phyloP scores from a whole-genome alignment of 345 rosid genomes.

The Melastoma malabathricum region DNA sequence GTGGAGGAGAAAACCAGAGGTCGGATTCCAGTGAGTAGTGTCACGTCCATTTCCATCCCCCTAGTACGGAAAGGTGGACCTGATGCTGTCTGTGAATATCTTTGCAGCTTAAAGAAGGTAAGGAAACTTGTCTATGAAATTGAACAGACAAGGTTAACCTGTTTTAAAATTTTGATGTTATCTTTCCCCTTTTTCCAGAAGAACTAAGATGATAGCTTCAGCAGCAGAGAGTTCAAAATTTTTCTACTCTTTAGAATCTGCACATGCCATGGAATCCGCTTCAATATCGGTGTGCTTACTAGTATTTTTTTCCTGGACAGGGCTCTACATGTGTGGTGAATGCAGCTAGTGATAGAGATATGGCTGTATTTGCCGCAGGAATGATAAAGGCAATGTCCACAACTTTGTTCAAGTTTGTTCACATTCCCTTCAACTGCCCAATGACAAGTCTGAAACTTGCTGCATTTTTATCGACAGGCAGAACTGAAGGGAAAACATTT shows the following conservation, averaged over 20 bases:
- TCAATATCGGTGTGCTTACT: neutral
- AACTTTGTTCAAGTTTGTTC: conserved; percentile 5
- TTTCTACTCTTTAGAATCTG: too few relatives aligned
- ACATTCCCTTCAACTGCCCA: neutral
- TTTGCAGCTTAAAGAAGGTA: conserved; percentile 76
- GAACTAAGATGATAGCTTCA: too few relatives aligned
- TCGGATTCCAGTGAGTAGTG: conserved; percentile 45
- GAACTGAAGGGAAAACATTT: conserved; percentile 77
- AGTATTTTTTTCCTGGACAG: conserved; percentile 24
- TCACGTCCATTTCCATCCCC: conserved; percentile 64
- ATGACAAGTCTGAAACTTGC: neutral
- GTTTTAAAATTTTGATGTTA: too few relatives aligned
- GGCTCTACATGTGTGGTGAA: conserved; percentile 82
- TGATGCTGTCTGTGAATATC: conserved; percentile 67
- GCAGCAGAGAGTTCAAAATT: too few relatives aligned
- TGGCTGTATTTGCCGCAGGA: conserved; percentile 90
- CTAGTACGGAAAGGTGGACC: conserved; percentile 86
- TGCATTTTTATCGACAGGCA: conserved; percentile 37
- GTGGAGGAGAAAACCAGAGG: conserved; percentile 88
- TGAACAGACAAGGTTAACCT: too few relatives aligned
- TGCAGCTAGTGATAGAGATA: conserved; percentile 89
- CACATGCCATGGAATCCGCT: too few relatives aligned
- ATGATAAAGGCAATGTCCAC: conserved; percentile 64
- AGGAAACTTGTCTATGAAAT: neutral
- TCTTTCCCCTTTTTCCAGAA: too few relatives aligned